phyloP scores from a whole-genome alignment of 495 filamentous ascomycete species.

The Aspergillus baeticus region DNA sequence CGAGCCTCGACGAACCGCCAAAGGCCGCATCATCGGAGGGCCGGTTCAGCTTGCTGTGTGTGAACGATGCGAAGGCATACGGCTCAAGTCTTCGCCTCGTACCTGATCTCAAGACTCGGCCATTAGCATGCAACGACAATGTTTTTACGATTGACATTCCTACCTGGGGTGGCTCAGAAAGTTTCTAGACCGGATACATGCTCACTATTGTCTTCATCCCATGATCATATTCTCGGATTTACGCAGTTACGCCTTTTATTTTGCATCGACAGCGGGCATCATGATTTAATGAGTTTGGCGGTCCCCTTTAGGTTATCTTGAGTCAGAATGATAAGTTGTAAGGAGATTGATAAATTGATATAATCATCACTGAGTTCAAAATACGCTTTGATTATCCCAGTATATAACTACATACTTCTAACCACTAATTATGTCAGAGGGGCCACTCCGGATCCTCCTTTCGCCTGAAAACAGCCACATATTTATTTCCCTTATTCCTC shows the following conservation, averaged over 20 bases:
- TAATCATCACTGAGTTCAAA: no score
- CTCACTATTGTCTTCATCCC: no score
- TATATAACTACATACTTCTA: background rate
- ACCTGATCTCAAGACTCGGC: background rate
- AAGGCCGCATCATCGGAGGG: constrained; percentile 47
- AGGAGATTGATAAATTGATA: background rate
- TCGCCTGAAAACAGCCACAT: constrained; percentile 80
- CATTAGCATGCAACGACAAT: background rate
- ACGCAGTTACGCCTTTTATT: background rate
- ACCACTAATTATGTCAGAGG: constrained; percentile 15
- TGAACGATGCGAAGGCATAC: constrained; percentile 61
- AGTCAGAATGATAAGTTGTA: background rate
- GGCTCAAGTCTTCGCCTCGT: constrained; percentile 54
- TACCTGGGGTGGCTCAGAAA: no score
- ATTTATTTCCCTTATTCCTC: constrained; percentile 84
- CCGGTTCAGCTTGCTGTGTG: constrained; percentile 56
- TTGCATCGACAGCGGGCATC: background rate
- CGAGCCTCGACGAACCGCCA: constrained; percentile 50
- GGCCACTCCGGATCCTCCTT: constrained; percentile 76
- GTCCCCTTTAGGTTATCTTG: background rate
- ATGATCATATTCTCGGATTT: background rate
- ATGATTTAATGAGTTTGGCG: background rate
- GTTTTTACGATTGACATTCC: background rate
- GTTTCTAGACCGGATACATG: no score
- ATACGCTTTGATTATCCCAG: background rate